Evolutionary conservation across 306 rosid genomes (phyloP), one percentile per base, ranked within the genome.

Genomic region (Fragaria vesca): DNA sequence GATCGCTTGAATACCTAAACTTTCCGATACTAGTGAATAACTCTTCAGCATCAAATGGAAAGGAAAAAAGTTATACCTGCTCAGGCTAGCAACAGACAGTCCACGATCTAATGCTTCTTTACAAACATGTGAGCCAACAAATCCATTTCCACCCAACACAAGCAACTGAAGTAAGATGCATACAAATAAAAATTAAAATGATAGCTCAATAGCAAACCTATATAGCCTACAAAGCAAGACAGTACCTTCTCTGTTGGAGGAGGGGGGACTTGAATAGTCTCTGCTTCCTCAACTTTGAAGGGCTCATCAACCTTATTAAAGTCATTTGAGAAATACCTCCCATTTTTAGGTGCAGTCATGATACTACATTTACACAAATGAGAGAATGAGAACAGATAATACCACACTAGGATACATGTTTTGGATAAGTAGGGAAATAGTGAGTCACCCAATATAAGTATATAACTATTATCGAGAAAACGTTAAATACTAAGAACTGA

Each of bases 81-180:
- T 91, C 71, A 95, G 86, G 83, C 99, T 95, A 10, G 93, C 89
- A 75, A 95, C 97, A 50, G 99, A 69, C 76, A 92, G 80, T 28
- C 96, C 99, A 34, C 50, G 93, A 54, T 85, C 84, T 26, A 95
- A 75, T 58, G 97, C 99, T 81, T 91, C 99, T 80, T 82, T 86
- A 80, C 97, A 91, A 52, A 95, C 40, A 79, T 95, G 97, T 24
- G 97, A 95, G 78, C 99, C 99, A 79, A 95, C 97, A 83, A 95
- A 95, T 69, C 99, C 99, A 84, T 89, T 95, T 83, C 97, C 99
- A 76, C 97, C 97, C 92, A 95, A 79, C 81, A 95, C 97, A 81
- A 95, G 97, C 84, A 95, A 83, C 99, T 95, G 83, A 77, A 74
- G 73, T 48, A 77, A 82, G 58, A 76, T 54, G 57, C 85, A 82